A percentile compares a stretch with the other conserved stretches of the same genome.
These are phyloP conservation scores for Przewalskia tangutica DNA, from an alignment of 257 asterid species.

Conservation along the genomic window DNA sequence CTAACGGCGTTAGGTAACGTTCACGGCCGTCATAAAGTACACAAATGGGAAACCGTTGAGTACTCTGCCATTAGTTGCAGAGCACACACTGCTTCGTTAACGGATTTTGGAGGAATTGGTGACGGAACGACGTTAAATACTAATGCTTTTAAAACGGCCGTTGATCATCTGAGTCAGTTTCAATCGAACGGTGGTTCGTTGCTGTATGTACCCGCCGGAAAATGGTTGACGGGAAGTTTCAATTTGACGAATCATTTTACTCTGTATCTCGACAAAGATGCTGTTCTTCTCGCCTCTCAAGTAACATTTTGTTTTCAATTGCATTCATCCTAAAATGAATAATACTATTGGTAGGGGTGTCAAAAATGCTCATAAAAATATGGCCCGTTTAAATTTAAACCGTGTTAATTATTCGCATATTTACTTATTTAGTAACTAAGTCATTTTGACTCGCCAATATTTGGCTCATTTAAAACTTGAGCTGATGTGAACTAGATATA, in stretches of 20 bases:
- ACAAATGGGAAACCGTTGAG: constrained; percentile 20
- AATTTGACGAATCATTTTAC: constrained; percentile 88
- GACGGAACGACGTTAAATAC: constrained; percentile 79
- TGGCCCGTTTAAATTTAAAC: not conserved
- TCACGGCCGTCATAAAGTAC: constrained; percentile 18
- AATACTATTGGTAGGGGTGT: not conserved
- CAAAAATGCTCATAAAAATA: not conserved
- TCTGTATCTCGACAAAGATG: constrained; percentile 58
- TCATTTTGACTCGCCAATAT: not conserved
- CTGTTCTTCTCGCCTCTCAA: constrained; percentile 83
- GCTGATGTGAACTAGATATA: not conserved
- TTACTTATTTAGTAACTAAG: not conserved
- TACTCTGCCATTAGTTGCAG: constrained; percentile 53
- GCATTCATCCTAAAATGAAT: not conserved
- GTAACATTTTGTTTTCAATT: constrained; percentile 16
- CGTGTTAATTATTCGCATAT: not conserved
- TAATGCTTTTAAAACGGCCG: constrained; percentile 53
- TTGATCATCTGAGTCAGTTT: constrained; percentile 46
- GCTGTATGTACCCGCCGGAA: constrained; percentile 87
- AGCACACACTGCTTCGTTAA: constrained; percentile 43
- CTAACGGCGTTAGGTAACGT: constrained; percentile 21
- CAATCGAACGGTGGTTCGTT: constrained; percentile 63
- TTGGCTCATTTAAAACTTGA: not conserved
- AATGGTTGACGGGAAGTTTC: constrained; percentile 86
- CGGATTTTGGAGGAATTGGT: constrained; percentile 87